A percentile compares a stretch with the other conserved stretches of the same genome.
These are phyloP conservation scores for Mycena olivaceomarginata DNA, from an alignment of 768 basidiomycete species.

Conservation along the genomic window DNA sequence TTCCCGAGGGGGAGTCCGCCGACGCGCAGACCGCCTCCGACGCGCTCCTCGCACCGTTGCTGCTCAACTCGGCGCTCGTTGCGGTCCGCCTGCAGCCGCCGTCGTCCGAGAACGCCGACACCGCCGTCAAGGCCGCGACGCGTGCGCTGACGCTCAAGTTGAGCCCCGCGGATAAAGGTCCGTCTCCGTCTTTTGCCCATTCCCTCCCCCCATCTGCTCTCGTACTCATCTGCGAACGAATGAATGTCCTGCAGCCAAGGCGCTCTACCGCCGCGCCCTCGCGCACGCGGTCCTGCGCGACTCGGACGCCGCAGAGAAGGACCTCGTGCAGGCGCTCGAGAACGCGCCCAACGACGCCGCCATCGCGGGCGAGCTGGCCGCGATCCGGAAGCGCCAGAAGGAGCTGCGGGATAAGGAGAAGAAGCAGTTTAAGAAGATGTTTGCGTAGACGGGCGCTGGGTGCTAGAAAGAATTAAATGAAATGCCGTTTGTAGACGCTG, in stretches of 20 bases:
- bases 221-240: constrained; percentile 10
- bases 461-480: not conserved
- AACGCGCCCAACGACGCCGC: constrained; percentile 87
- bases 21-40: constrained; percentile 79
- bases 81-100: constrained; percentile 79
- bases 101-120: constrained; percentile 67
- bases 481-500: constrained; percentile 4
- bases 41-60: constrained; percentile 85
- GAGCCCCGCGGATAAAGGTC: constrained; percentile 81
- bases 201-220: not conserved
- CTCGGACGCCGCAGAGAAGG: constrained; percentile 85
- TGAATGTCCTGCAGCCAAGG: constrained; percentile 80
- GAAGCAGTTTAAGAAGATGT: constrained; percentile 93
- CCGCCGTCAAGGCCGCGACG: constrained; percentile 74
- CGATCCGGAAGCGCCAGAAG: constrained; percentile 82
- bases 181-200: constrained; percentile 1
- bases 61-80: constrained; percentile 93
- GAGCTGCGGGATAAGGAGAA: constrained; percentile 87
- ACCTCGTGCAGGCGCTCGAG: constrained; percentile 80
- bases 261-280: constrained; percentile 91
- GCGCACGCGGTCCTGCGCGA: constrained; percentile 82
- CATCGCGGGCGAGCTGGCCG: constrained; percentile 81
- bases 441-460: constrained; percentile 63
- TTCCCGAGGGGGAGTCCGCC: constrained; percentile 76
- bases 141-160: constrained; percentile 79